Percentiles rank a stretch among this genome's conserved stretches.
These are phyloP conservation scores for Talaromyces rugulosus DNA, from an alignment of 2,329 filamentous ascomycete species.

Conservation along the genomic window DNA sequence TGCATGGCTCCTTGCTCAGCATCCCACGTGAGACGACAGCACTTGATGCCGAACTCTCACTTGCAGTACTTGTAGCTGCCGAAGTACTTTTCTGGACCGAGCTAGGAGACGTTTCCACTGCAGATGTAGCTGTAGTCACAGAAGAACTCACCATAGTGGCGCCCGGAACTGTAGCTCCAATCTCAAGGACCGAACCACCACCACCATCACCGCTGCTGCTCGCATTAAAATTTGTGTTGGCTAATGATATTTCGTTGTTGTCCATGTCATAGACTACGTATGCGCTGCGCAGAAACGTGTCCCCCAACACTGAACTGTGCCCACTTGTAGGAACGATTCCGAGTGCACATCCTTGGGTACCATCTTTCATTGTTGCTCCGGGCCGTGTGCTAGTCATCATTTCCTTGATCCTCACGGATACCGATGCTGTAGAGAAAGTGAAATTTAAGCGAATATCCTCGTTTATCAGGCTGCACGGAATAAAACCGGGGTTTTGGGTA, in stretches of 20 bases:
- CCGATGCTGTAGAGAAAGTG: background rate
- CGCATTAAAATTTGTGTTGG: conserved; percentile 59
- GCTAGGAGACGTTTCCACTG: background rate
- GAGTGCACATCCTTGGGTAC: conserved; percentile 52
- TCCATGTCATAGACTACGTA: conserved; percentile 69
- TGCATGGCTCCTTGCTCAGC: background rate
- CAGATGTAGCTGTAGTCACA: conserved; percentile 1
- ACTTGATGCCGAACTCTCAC: background rate
- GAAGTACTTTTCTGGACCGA: background rate
- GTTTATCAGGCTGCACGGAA: background rate
- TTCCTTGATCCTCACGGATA: background rate
- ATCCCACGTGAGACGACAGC: background rate
- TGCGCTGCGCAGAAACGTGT: conserved; percentile 67
- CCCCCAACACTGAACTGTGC: conserved; percentile 60
- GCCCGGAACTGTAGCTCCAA: conserved; percentile 21
- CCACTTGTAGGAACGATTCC: conserved; percentile 58
- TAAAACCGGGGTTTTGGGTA: background rate
- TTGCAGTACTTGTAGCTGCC: background rate
- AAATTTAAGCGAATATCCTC: background rate
- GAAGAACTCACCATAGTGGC: background rate
- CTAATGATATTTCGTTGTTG: conserved; percentile 65
- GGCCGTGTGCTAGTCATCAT: background rate
- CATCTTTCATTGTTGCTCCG: background rate
- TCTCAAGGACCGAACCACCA: conserved; percentile 8
- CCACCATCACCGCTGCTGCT: background rate